Conservation (phyloP, 257 asterid species). For the Solanum commersonii region DNA sequence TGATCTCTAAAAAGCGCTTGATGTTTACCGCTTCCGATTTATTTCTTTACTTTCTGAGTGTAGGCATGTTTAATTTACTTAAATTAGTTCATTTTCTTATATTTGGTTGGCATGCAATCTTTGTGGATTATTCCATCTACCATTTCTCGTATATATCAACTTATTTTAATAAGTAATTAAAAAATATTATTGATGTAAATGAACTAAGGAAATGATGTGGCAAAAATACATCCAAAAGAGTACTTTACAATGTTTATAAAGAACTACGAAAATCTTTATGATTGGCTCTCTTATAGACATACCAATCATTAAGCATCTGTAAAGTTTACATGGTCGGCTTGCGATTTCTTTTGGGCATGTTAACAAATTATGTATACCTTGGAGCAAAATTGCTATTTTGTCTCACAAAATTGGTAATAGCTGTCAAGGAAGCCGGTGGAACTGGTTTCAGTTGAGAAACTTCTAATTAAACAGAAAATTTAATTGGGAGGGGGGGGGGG, state of each 20-base stretch:
- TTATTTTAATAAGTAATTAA: neutral
- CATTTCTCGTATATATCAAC: neutral
- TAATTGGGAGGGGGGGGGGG: neutral
- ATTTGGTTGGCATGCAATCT: neutral
- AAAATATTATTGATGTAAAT: neutral
- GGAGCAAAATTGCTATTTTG: neutral
- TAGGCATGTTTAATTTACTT: neutral
- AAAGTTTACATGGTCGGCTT: neutral
- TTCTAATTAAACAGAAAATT: neutral
- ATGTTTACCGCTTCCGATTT: neutral
- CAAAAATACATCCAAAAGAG: neutral
- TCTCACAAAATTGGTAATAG: neutral
- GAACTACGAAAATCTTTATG: neutral
- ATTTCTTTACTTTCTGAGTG: neutral
- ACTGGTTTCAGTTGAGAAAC: neutral
- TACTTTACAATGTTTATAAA: neutral
- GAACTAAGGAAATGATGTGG: neutral
- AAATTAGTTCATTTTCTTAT: neutral
- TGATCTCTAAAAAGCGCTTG: neutral
- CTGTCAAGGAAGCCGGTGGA: neutral
- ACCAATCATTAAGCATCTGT: neutral
- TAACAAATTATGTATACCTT: neutral
- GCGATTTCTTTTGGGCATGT: neutral
- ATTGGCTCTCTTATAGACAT: neutral
- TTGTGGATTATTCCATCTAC: neutral